Base-by-base conservation (phyloP, 1,139 yeast species). In the Suhomyces guaymorum region DNA sequence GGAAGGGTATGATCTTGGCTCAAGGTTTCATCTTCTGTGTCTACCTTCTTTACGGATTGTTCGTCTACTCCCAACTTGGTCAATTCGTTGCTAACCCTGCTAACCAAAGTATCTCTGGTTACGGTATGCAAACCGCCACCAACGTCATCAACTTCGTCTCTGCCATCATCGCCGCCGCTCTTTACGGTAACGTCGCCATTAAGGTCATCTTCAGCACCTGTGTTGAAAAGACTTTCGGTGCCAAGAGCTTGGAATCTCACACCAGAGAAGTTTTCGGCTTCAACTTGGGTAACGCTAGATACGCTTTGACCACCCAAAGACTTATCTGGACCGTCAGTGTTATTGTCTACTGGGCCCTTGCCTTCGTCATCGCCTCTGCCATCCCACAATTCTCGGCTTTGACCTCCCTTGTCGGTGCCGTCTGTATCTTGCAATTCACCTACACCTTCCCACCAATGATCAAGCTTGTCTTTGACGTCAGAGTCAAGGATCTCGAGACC, bases 1-100 rank as follows among this genome's bases (percentile, higher is more conserved):
- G 32, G 32, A 29, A 29, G 16, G 32, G 32, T 14, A 29, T 29
- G 32, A 23, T 29, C n/a, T 12, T 16, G 10, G 32, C 32, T 16
- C 32, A 29, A 17, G 16, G 17, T 2, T 29, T 29, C 12, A 29
- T 29, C 12, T 29, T 29, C 21, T 7, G 7, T 23, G 27, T 29
- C 17, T 29, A 29, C 15, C 32, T 29, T 15, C 8, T 29, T 13
- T 29, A 16, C n/a, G 32, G 32, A 22, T 29, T 29, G 15, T 29
- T 11, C 23, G 32, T 29, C 8, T 29, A 29, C 20, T 29, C 32
- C 10, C 21, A 17, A 23, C 22, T 29, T 11, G 32, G 32, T 23
- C 27, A 29, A 17, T 29, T 23, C 13, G 21, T 24, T 24, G 26
- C 23, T 14, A 29, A 29, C 17, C 32, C 32, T 10, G 32, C 32